Evolutionary conservation across 768 basidiomycete species (phyloP).

Genomic region (Phaeotremella fagi): DNA sequence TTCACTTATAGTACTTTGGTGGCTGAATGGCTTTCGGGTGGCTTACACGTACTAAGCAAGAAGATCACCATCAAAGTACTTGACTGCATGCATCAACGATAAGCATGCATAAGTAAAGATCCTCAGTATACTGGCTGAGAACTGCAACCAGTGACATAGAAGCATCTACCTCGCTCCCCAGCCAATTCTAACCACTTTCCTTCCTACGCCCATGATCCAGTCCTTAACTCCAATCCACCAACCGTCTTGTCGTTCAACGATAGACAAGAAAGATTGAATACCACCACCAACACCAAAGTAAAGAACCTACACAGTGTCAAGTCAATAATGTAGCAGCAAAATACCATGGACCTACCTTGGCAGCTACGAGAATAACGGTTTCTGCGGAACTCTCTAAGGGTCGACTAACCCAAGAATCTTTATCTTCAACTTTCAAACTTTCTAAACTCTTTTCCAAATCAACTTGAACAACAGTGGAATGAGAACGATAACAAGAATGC

Average conservation of each 20-base stretch:
- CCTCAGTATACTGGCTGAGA: too few species aligned
- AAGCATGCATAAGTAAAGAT: too few species aligned
- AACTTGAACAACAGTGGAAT: conserved; percentile 5
- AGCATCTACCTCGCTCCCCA: conserved; percentile 52
- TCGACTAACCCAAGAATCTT: conserved; percentile 8
- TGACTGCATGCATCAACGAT: too few species aligned
- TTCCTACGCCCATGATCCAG: conserved; percentile 62
- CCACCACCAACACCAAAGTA: conserved; percentile 97
- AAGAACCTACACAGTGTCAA: conserved; percentile 51
- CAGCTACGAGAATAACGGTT: conserved; percentile 62
- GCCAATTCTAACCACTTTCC: conserved; percentile 62
- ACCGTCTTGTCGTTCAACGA: conserved; percentile 53
- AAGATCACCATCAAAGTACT: too few species aligned
- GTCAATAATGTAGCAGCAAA: neutral
- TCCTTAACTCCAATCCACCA: conserved; percentile 63
- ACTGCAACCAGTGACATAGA: too few species aligned
- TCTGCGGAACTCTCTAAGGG: conserved; percentile 5
- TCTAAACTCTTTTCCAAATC: conserved; percentile 21
- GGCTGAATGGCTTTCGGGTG: too few species aligned
- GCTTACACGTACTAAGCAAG: too few species aligned
- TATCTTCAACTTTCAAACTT: conserved; percentile 8
- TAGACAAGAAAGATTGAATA: conserved; percentile 64
- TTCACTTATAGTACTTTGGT: too few species aligned
- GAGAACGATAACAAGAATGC: conserved; percentile 2
- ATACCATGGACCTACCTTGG: conserved; percentile 55